Evolutionary conservation across 1,139 yeast genomes (phyloP).

Genomic region (Scheffersomyces lignicola): DNA sequence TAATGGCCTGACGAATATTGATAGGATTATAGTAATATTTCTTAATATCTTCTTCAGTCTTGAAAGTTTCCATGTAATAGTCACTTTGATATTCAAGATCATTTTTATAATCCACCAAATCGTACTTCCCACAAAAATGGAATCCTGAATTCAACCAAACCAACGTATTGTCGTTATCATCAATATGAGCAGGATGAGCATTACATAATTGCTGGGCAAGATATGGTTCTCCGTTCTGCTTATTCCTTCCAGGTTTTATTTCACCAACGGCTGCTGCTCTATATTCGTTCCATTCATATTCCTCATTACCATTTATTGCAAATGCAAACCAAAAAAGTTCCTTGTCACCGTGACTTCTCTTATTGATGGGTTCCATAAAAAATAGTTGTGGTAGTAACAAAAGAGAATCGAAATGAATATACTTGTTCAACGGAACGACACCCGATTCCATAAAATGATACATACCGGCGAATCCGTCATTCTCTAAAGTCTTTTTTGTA

Average conservation of each 20-base stretch:
- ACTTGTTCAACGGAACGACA: slow-evolving; percentile 43
- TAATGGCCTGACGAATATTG: slow-evolving; percentile 25
- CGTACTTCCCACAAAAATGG: slow-evolving; percentile 26
- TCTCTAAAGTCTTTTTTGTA: slow-evolving; percentile 29
- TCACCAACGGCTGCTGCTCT: slow-evolving; percentile 56
- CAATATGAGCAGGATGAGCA: slow-evolving; percentile 40
- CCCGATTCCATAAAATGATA: slow-evolving; percentile 56
- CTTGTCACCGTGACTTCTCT: slow-evolving; percentile 59
- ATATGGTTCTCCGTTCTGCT: slow-evolving; percentile 20
- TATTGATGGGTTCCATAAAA: slow-evolving; percentile 37
- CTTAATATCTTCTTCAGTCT: slow-evolving; percentile 23
- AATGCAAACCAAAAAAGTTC: slow-evolving; percentile 66
- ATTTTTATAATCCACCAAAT: slow-evolving; percentile 19
- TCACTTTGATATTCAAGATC: slow-evolving; percentile 20
- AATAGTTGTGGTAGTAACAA: slow-evolving; percentile 44
- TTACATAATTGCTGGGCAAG: slow-evolving; percentile 34
- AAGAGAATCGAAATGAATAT: slow-evolving; percentile 41
- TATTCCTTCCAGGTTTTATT: slow-evolving; percentile 34
- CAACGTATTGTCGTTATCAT: slow-evolving; percentile 26
- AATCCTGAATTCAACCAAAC: slow-evolving; percentile 39
- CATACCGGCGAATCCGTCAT: slow-evolving; percentile 29
- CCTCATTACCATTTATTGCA: slow-evolving; percentile 52
- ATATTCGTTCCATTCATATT: slow-evolving; percentile 47
- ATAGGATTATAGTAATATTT: slow-evolving; percentile 25
- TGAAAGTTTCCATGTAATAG: slow-evolving; percentile 18